Conservation (phyloP, 2,329 filamentous ascomycete species). For the Apiospora kogelbergensis region DNA sequence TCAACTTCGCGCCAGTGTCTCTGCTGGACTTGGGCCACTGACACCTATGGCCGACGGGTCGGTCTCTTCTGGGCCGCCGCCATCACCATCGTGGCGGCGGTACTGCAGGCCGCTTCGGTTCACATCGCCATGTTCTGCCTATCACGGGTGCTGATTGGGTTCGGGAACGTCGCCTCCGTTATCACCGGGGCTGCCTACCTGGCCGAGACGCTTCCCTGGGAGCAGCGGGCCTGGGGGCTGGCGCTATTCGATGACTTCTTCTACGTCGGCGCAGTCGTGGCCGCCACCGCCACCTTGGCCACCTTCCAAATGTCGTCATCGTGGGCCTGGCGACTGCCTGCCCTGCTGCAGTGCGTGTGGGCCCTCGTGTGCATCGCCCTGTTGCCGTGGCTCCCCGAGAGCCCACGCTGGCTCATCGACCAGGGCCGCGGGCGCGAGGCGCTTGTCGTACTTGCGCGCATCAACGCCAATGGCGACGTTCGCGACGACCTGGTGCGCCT, state of each 20-base stretch:
- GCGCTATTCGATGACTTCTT: conserved; percentile 18
- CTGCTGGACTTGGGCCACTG: conserved; percentile 22
- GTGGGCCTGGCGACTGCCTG: conserved; percentile 38
- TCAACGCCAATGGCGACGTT: conserved; percentile 43
- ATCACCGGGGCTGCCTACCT: conserved; percentile 9
- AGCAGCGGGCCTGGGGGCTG: conserved; percentile 10
- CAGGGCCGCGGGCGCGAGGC: conserved; percentile 30
- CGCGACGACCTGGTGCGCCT: conserved; percentile 37
- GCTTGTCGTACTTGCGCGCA: conserved; percentile 38
- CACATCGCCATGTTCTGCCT: conserved; percentile 29
- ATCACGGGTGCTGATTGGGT: conserved; percentile 25
- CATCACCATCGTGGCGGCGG: conserved; percentile 22
- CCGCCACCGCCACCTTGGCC: conserved; percentile 31
- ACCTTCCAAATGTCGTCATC: conserved; percentile 31
- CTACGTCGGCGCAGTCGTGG: conserved; percentile 29
- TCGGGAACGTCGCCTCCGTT: conserved; percentile 17
- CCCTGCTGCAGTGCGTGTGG: conserved; percentile 33
- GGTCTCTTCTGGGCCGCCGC: conserved; percentile 20
- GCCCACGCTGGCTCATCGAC: conserved; percentile 36
- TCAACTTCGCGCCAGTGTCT: conserved; percentile 2
- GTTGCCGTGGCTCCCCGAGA: conserved; percentile 29
- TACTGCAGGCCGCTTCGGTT: conserved; percentile 21
- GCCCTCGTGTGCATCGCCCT: conserved; percentile 25
- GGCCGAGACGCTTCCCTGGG: conserved; percentile 10
- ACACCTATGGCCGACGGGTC: conserved; percentile 25